Evolutionary conservation across 2,329 filamentous ascomycete genomes (phyloP), one percentile per base, ranked within the genome.

Genomic region (Elsinoe australis): DNA sequence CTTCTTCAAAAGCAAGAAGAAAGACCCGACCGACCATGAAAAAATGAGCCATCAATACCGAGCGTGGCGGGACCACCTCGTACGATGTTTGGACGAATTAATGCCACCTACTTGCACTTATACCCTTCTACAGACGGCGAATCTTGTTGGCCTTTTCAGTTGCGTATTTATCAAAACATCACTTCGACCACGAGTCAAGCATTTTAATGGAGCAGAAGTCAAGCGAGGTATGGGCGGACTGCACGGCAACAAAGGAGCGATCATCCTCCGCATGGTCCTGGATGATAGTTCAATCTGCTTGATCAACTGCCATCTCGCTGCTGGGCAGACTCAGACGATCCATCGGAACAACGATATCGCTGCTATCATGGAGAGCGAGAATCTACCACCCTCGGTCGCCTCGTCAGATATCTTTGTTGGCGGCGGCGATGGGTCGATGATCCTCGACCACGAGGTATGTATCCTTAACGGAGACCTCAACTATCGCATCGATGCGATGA

Each of bases 401-500:
- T 67, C 87, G 5, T 74, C 85, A 29, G 86, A 95, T 63, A 84
- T 80, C 54, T 98, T 83, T 61, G 78, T 88, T 5, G 86, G 87
- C 19, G 92, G 92, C n/a, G 92, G 92, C 35, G 92, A 98, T 62
- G 92, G 92, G 5, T 83, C 81, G 32, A 88, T 95, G 83, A 86
- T 98, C 51, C 74, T 96, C 50, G 92, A 98, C 61, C 92, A 98
- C 61, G 92, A 98, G 67, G 83, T 98, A n/a, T 95, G 90, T 64
- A 80, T 98, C 39, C 69, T 96, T 33, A 96, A 96, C 59, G 92
- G 92, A 21, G 92, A 98, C 63, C 75, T 98, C 42, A 98, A 98
- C 67, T 98, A 98, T 65, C 88, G 92, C 53, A 96, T 98, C 59
- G 92, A 98, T 64, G 88, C 89, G 18, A 95, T 96, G 79, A 87